phyloP scores from a whole-genome alignment of 768 basidiomycete genomes.

The Naganishia vishniacii region DNA sequence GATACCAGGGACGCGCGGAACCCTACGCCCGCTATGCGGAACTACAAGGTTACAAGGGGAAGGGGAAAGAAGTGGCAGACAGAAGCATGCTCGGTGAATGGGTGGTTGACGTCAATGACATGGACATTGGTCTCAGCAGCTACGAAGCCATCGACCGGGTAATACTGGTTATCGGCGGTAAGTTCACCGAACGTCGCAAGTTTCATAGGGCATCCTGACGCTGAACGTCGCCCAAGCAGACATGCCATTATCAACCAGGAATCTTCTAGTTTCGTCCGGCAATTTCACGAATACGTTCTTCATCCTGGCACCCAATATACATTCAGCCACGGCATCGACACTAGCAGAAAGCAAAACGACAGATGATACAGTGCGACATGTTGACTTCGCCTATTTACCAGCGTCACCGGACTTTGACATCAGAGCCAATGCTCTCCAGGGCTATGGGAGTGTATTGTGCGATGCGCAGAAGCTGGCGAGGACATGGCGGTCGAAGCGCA shows the following conservation, averaged over 20 bases:
- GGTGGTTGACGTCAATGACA: not conserved
- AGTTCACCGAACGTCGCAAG: not conserved
- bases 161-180: slow-evolving; percentile 9
- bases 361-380: not conserved
- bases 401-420: not conserved
- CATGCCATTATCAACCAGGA: not conserved
- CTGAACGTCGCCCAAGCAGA: too few relatives aligned
- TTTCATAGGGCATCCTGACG: too few relatives aligned
- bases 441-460: not conserved
- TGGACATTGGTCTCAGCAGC: not conserved
- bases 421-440: not conserved
- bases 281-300: slow-evolving; percentile 11
- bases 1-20: not conserved
- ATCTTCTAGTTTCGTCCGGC: not conserved
- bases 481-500: not conserved
- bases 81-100: not conserved
- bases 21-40: not conserved
- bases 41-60: not conserved
- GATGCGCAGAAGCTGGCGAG: not conserved
- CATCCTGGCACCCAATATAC: not conserved
- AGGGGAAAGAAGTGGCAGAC: not conserved
- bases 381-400: not conserved
- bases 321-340: not conserved
- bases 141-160: slow-evolving; percentile 1
- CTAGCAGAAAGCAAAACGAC: not conserved